These are phyloP conservation scores for Gossypium sturtianum DNA, from an alignment of 345 rosid genomes.

Conservation along the genomic window DNA sequence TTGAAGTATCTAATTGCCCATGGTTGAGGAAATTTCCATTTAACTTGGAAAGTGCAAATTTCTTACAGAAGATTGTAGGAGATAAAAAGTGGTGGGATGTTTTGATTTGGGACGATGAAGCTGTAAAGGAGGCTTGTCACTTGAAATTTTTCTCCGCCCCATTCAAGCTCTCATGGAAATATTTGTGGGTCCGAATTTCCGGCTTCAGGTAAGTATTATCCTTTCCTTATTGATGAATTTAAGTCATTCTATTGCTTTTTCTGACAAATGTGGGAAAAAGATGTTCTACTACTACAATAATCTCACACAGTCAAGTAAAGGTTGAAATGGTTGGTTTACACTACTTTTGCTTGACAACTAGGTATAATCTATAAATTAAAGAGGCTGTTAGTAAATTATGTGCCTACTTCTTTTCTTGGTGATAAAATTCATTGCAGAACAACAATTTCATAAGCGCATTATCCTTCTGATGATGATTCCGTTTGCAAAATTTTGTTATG, in stretches of 20 bases:
- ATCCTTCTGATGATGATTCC: too few species aligned
- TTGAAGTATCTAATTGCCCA: not conserved
- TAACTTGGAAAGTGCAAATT: not conserved
- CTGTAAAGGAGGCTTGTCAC: not conserved
- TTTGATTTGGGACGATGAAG: conserved; percentile 24
- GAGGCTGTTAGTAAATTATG: not conserved
- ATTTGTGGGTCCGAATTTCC: not conserved
- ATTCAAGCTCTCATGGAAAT: not conserved
- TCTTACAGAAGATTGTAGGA: conserved; percentile 4
- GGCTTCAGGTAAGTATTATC: not conserved
- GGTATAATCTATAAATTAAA: not conserved
- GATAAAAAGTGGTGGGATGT: conserved; percentile 17
- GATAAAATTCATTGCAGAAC: not conserved
- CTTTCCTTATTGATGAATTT: not conserved
- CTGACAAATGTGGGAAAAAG: not conserved
- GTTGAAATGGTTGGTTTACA: not conserved
- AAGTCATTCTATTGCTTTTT: not conserved
- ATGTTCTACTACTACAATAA: not conserved
- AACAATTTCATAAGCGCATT: too few species aligned
- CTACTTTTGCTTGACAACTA: too few species aligned
- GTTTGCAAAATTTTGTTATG: conserved; percentile 33
- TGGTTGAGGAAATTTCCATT: conserved; percentile 18
- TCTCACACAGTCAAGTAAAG: too few species aligned
- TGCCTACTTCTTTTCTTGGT: not conserved
- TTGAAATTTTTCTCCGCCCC: not conserved